Evolutionary conservation across 2,329 filamentous ascomycete species (phyloP).

Genomic region (Neoascochyta sp.): DNA sequence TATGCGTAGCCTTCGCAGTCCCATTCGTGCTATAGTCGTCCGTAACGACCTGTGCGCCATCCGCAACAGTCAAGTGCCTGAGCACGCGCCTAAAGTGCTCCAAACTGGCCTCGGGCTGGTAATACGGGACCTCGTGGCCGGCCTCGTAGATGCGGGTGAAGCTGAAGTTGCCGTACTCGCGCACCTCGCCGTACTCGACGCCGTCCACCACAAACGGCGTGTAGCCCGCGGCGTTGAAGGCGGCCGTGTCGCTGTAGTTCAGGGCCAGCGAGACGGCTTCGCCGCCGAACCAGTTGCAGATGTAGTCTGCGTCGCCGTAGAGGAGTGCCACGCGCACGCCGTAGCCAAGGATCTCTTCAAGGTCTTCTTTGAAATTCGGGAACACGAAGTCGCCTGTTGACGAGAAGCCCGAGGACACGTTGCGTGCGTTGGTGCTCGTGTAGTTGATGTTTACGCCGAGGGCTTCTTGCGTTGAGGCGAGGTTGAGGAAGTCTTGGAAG

Average conservation of each 20-base stretch:
- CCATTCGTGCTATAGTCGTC: conserved; percentile 31
- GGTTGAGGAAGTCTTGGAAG: conserved; percentile 52
- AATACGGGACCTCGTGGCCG: conserved; percentile 47
- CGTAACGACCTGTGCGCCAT: conserved; percentile 28
- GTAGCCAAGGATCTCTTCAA: conserved; percentile 51
- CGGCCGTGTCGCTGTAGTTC: conserved; percentile 46
- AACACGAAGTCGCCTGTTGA: conserved; percentile 47
- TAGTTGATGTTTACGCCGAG: conserved; percentile 54
- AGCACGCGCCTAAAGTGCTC: conserved; percentile 31
- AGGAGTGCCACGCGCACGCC: conserved; percentile 55
- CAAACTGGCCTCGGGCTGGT: conserved; percentile 31
- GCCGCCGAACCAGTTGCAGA: conserved; percentile 66
- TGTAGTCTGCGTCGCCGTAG: conserved; percentile 58
- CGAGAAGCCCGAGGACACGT: conserved; percentile 46
- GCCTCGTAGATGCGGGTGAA: conserved; percentile 41
- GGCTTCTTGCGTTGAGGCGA: conserved; percentile 51
- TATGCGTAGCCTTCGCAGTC: conserved; percentile 30
- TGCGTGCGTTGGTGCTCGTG: conserved; percentile 40
- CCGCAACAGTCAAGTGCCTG: conserved; percentile 23
- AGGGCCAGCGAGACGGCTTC: conserved; percentile 64
- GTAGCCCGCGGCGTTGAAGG: conserved; percentile 67
- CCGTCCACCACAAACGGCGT: conserved; percentile 55
- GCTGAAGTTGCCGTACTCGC: conserved; percentile 40
- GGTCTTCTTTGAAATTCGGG: conserved; percentile 44
- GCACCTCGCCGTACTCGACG: conserved; percentile 40